Evolutionary conservation across 208 protist genomes (phyloP), one percentile per base, ranked within the genome.

Genomic region (Trypanosoma scelopori): DNA sequence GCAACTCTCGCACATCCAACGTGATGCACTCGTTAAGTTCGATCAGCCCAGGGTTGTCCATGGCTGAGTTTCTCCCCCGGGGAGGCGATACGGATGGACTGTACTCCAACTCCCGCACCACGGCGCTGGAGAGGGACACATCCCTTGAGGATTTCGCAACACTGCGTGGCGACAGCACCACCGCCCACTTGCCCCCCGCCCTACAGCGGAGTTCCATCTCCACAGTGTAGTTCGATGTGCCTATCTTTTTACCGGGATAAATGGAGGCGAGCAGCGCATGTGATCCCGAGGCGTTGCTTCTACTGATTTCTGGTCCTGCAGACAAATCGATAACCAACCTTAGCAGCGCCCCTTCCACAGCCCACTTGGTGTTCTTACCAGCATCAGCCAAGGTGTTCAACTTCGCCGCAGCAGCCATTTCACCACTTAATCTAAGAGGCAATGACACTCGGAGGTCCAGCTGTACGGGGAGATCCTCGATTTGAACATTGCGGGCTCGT

Each of bases 271-370:
- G 37, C 7, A 30, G 9, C 0, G 7, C 23, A 6, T 27, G 16
- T 3, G 15, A 1, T 18, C 68, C 59, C 16, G 23, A 13, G 4
- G 11, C 9, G 6, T 23, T 37, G 1, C 20, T 30, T 30, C n/a
- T 20, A 46, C 50, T 62, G 7, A 46, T 30, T 18, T 55, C 20
- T 18, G 59, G 68, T 18, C 52, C 68, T 23, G 48, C 41, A 0
- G 68, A 67, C 11, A 73, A 53, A 39, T 73, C 68, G 55, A 73
- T 55, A 45, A 32, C 6, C 4, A 73, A 52, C 13, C 27, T 52
- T 18, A 66, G 43, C 37, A 62, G 9, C 13, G 0, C 45, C n/a
- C 27, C 28, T 22, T 56, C 49, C 32, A 71, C 48, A 25, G 43
- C 49, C 66, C 56, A 65, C 23, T 50, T 51, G 5, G 48, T 56